phyloP scores from a whole-genome alignment of 345 rosid species.

The Syzygium aqueum region DNA sequence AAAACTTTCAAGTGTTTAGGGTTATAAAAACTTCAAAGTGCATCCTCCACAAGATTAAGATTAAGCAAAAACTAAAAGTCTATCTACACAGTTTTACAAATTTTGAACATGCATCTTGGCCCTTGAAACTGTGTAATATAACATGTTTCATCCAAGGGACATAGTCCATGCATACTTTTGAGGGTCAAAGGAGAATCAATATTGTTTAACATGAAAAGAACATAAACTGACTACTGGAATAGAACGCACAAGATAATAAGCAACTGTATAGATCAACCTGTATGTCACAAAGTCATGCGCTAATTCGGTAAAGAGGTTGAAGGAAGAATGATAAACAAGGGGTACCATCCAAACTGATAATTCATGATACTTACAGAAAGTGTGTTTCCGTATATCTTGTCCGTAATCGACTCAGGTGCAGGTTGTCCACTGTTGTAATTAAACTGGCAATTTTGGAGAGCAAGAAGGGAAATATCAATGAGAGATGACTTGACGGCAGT shows the following conservation, averaged over 20 bases:
- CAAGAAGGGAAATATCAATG: not conserved
- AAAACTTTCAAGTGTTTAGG: not conserved
- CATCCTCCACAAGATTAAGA: not conserved
- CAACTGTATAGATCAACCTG: not conserved
- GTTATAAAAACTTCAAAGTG: not conserved
- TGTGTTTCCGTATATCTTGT: constrained; percentile 92
- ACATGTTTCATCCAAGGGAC: not conserved
- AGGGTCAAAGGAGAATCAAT: not conserved
- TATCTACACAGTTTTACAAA: not conserved
- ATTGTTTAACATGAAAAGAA: not conserved
- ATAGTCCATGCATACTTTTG: not conserved
- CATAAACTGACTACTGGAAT: too few relatives aligned
- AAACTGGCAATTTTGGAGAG: constrained; percentile 35
- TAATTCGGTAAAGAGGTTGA: not conserved
- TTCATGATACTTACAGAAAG: constrained; percentile 83
- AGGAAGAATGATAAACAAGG: not conserved
- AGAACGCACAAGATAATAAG: too few relatives aligned
- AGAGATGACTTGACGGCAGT: not conserved
- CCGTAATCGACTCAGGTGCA: constrained; percentile 87
- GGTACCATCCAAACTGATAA: not conserved
- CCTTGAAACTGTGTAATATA: not conserved
- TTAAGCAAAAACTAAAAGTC: not conserved
- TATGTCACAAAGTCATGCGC: not conserved
- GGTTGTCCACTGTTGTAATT: constrained; percentile 94
- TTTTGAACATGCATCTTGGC: not conserved